These are phyloP conservation scores for Eucalyptus marginata DNA, from an alignment of 345 rosid genomes.

Conservation along the genomic window DNA sequence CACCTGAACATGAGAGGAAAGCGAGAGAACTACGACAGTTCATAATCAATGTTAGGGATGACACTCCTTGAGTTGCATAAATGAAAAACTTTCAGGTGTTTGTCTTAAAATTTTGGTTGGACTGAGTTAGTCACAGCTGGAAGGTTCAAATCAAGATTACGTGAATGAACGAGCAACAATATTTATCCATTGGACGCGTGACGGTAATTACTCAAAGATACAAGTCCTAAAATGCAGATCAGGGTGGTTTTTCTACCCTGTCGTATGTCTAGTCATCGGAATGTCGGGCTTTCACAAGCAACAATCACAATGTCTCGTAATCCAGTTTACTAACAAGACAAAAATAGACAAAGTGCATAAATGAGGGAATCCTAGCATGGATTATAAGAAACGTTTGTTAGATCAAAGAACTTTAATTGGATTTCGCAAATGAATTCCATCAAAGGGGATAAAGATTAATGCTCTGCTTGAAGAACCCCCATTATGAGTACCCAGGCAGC, in stretches of 20 bases:
- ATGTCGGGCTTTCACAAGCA: not conserved
- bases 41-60: slow-evolving; percentile 38
- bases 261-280: not conserved
- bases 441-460: not conserved
- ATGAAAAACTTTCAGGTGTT: not conserved
- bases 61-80: slow-evolving; percentile 4
- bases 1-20: slow-evolving; percentile 49
- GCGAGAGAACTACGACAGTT: slow-evolving; percentile 59
- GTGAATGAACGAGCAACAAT: not conserved
- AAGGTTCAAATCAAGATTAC: not conserved
- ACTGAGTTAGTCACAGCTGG: not conserved
- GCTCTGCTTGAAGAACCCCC: not conserved
- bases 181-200: not conserved
- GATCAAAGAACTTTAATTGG: not conserved
- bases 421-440: not conserved
- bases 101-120: not conserved
- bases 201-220: not conserved
- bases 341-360: not conserved
- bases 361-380: not conserved
- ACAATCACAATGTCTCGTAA: not conserved
- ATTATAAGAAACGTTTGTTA: not conserved
- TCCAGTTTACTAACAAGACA: not conserved
- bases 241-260: not conserved
- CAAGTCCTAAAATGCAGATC: not conserved
- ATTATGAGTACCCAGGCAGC: not conserved